Evolutionary conservation across 2,329 filamentous ascomycete species (phyloP).

Genomic region (Didymella lethalis): DNA sequence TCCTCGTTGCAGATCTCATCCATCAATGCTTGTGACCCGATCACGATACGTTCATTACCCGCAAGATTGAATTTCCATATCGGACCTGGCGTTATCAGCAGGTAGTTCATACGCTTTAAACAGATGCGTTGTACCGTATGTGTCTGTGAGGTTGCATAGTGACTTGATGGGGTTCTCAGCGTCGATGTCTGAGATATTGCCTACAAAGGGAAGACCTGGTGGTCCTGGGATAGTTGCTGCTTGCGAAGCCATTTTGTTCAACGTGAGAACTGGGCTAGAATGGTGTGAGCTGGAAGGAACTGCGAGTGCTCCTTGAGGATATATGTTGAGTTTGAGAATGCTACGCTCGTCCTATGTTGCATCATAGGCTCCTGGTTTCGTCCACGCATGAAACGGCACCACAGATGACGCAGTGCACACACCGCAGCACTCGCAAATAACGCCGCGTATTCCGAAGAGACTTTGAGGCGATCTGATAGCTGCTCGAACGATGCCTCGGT

Average conservation of each 20-base stretch:
- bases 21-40: slow-evolving; percentile 47
- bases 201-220: slow-evolving; percentile 69
- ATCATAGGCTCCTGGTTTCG: slow-evolving; percentile 6
- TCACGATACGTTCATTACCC: slow-evolving; percentile 39
- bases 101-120: too few species aligned
- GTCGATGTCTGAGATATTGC: slow-evolving; percentile 71
- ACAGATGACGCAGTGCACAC: slow-evolving; percentile 24
- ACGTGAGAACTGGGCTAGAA: slow-evolving; percentile 30
- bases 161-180: slow-evolving; percentile 64
- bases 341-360: slow-evolving; percentile 9
- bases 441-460: slow-evolving; percentile 22
- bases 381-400: slow-evolving; percentile 16
- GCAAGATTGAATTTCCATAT: slow-evolving; percentile 46
- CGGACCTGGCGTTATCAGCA: slow-evolving; percentile 33
- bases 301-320: not conserved
- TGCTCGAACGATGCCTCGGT: slow-evolving; percentile 33
- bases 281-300: slow-evolving; percentile 10
- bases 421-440: slow-evolving; percentile 20
- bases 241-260: slow-evolving; percentile 24
- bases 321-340: not conserved
- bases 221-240: slow-evolving; percentile 67
- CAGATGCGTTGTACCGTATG: slow-evolving; percentile 63
- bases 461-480: slow-evolving; percentile 20
- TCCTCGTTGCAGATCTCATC: slow-evolving; percentile 53
- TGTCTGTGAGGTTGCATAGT: slow-evolving; percentile 66